Percentiles rank a stretch among this genome's conserved stretches.
Evolutionary conservation across 2,329 filamentous ascomycete genomes (phyloP).

Genomic region (Fusarium nelsonii): DNA sequence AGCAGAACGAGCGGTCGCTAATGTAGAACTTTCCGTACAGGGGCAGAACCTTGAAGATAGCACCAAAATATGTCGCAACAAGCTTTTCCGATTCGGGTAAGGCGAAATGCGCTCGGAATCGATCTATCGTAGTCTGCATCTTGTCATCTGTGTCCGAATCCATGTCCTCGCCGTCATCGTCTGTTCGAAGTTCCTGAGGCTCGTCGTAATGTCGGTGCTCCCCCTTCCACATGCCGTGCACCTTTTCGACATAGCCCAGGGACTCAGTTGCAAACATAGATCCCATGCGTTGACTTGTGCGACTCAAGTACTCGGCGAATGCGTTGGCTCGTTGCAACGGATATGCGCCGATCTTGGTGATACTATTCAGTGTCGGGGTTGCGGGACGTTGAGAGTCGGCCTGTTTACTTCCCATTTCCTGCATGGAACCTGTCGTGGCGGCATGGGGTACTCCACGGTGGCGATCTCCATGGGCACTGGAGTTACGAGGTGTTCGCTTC

Average conservation of each 20-base stretch:
- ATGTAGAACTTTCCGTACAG: slow-evolving; percentile 98
- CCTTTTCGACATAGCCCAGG: slow-evolving; percentile 96
- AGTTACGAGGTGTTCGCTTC: slow-evolving; percentile 34
- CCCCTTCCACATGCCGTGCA: slow-evolving; percentile 96
- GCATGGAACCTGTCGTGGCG: slow-evolving; percentile 56
- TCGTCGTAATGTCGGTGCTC: slow-evolving; percentile 89
- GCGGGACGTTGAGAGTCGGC: slow-evolving; percentile 38
- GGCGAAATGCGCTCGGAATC: slow-evolving; percentile 91
- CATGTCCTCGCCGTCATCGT: slow-evolving; percentile 62
- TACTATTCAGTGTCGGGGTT: slow-evolving; percentile 63
- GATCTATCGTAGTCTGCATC: slow-evolving; percentile 75
- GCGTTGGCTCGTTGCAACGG: slow-evolving; percentile 86
- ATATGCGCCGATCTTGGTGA: slow-evolving; percentile 75
- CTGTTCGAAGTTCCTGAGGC: slow-evolving; percentile 62
- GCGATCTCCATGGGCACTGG: slow-evolving; percentile 20
- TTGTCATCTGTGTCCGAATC: slow-evolving; percentile 73
- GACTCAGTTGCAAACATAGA: slow-evolving; percentile 87
- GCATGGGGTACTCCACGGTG: slow-evolving; percentile 48
- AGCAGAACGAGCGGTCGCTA: slow-evolving; percentile 88
- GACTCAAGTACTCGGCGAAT: slow-evolving; percentile 85
- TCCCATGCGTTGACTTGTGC: slow-evolving; percentile 83
- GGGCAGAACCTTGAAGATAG: slow-evolving; percentile 88
- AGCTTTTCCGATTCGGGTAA: slow-evolving; percentile 86
- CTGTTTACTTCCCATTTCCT: slow-evolving; percentile 24
- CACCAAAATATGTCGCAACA: slow-evolving; percentile 91